phyloP scores from a whole-genome alignment of 2,329 filamentous ascomycete species.

The Fusarium concolor region DNA sequence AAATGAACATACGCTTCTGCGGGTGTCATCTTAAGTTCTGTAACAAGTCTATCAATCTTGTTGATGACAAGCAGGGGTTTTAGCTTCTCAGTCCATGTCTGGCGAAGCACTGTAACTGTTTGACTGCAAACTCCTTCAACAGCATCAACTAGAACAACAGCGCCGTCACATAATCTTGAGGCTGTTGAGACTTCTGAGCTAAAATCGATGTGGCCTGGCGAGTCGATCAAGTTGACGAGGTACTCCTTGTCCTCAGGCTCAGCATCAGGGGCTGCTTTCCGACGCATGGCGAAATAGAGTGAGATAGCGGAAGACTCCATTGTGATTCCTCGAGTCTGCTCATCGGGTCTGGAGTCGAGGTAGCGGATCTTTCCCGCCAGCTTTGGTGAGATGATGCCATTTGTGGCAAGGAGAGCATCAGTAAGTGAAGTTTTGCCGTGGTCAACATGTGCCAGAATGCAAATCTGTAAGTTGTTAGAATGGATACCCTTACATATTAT shows the following conservation, averaged over 20 bases:
- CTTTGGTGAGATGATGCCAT: slow-evolving; percentile 99
- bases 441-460: slow-evolving; percentile 95
- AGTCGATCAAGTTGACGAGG: slow-evolving; percentile 97
- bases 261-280: slow-evolving; percentile 76
- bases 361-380: slow-evolving; percentile 98
- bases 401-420: slow-evolving; percentile 95
- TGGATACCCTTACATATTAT: neutral
- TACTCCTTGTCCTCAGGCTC: slow-evolving; percentile 84
- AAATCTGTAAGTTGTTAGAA: slow-evolving; percentile 70
- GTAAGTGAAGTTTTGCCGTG: slow-evolving; percentile 98
- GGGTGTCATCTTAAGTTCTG: slow-evolving; percentile 93
- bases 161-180: slow-evolving; percentile 92
- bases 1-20: slow-evolving; percentile 90
- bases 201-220: slow-evolving; percentile 97
- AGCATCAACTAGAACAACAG: slow-evolving; percentile 92
- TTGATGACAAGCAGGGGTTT: slow-evolving; percentile 97
- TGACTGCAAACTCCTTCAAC: slow-evolving; percentile 99
- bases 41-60: slow-evolving; percentile 96
- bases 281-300: slow-evolving; percentile 91
- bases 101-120: slow-evolving; percentile 94
- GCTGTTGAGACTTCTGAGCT: slow-evolving; percentile 98
- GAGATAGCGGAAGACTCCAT: slow-evolving; percentile 99
- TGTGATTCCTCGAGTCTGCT: slow-evolving; percentile 96
- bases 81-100: slow-evolving; percentile 95
- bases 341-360: slow-evolving; percentile 94